These are phyloP conservation scores for Syzygium grande DNA, from an alignment of 345 rosid genomes.

Conservation along the genomic window DNA sequence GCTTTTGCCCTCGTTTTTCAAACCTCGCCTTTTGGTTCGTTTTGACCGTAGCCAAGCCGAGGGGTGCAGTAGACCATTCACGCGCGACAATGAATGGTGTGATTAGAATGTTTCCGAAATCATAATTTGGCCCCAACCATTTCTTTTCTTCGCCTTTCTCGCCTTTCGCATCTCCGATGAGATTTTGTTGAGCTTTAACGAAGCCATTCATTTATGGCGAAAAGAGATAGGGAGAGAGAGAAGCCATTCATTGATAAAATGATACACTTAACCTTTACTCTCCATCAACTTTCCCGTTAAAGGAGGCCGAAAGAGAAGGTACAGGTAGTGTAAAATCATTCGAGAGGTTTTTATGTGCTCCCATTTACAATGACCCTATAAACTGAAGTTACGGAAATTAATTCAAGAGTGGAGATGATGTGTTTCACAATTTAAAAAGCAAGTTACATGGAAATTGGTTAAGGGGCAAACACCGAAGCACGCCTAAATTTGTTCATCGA, in stretches of 20 bases:
- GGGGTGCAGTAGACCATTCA: no score
- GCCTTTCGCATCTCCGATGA: background rate
- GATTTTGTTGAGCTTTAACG: background rate
- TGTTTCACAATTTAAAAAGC: background rate
- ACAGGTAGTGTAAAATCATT: no score
- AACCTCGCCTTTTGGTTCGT: no score
- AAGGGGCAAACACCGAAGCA: background rate
- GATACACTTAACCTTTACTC: no score
- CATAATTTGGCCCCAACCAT: background rate
- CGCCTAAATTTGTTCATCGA: background rate
- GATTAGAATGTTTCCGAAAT: background rate
- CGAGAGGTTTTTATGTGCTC: background rate
- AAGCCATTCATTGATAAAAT: no score
- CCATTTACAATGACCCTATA: background rate
- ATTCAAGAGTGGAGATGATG: background rate
- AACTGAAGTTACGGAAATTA: background rate
- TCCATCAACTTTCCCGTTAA: no score
- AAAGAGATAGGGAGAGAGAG: no score
- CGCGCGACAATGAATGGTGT: background rate
- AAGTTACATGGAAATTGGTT: background rate
- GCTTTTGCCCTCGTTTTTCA: no score
- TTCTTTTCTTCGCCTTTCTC: background rate
- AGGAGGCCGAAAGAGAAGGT: no score
- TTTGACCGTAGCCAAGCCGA: no score
- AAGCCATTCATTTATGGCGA: no score